phyloP scores from a whole-genome alignment of 768 basidiomycete species.

The Boletales sp. region DNA sequence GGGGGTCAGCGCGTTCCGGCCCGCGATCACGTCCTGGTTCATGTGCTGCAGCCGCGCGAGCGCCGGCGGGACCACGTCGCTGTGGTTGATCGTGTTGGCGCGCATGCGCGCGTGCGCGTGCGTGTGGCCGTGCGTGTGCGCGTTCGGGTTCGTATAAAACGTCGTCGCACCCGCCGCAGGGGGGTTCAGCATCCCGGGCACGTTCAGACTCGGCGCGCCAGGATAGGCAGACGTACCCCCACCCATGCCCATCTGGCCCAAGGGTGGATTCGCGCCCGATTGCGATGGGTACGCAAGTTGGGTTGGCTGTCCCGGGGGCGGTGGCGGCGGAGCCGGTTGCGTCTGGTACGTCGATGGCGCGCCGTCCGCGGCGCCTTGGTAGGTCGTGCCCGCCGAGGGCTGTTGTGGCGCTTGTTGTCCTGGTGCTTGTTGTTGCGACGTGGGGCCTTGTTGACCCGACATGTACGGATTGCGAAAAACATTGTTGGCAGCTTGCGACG shows the following conservation, averaged over 20 bases:
- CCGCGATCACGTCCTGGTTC: conserved; percentile 74
- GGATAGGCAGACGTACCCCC: conserved; percentile 17
- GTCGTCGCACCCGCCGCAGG: conserved; percentile 39
- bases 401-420: conserved; percentile 9
- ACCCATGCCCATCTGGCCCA: conserved; percentile 16
- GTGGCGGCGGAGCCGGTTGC: conserved; percentile 31
- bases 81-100: conserved; percentile 88
- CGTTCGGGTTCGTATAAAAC: conserved; percentile 57
- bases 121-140: conserved; percentile 1
- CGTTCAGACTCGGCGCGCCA: conserved; percentile 16
- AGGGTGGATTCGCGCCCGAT: conserved; percentile 16
- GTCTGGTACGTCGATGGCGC: conserved; percentile 18
- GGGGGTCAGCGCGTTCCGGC: conserved; percentile 82
- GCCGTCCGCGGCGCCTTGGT: conserved; percentile 19
- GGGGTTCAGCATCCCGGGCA: conserved; percentile 36
- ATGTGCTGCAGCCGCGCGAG: conserved; percentile 86
- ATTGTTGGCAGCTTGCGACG: conserved; percentile 65
- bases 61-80: conserved; percentile 90
- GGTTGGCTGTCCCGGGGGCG: conserved; percentile 15
- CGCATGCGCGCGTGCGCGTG: conserved; percentile 56
- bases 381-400: conserved; percentile 12
- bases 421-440: conserved; percentile 29
- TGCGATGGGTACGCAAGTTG: conserved; percentile 28
- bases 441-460: conserved; percentile 41
- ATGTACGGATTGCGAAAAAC: conserved; percentile 81